Percentiles rank a stretch among this genome's conserved stretches.
Evolutionary conservation across 495 filamentous ascomycete species (phyloP).

Genomic region (Neurospora sp.): DNA sequence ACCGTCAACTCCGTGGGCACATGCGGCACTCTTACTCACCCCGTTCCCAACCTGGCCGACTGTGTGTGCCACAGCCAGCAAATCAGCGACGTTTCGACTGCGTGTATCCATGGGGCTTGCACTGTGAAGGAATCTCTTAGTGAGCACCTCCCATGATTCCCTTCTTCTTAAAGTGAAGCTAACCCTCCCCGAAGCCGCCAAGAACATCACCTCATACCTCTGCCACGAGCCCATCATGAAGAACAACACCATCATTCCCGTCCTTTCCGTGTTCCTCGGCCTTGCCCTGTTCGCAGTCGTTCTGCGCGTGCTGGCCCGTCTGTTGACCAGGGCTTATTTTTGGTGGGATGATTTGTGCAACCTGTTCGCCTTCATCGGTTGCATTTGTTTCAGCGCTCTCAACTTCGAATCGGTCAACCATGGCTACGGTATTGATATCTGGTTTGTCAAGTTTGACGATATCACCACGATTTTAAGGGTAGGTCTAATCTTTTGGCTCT

Average conservation of each 20-base stretch:
- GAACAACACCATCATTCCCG: slow-evolving; percentile 7
- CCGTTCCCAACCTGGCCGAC: neutral
- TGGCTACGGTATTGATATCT: slow-evolving; percentile 38
- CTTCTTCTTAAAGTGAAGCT: neutral
- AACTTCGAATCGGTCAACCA: slow-evolving; percentile 24
- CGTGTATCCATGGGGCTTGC: slow-evolving; percentile 10
- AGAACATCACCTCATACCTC: slow-evolving; percentile 10
- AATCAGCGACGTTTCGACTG: neutral
- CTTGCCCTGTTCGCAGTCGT: slow-evolving; percentile 14
- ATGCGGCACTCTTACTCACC: slow-evolving; percentile 1
- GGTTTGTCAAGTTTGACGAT: slow-evolving; percentile 36
- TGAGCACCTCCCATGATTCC: slow-evolving; percentile 1
- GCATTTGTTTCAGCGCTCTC: slow-evolving; percentile 9
- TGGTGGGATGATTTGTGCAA: slow-evolving; percentile 26
- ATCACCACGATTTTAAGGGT: slow-evolving; percentile 24
- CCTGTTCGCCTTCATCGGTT: slow-evolving; percentile 16
- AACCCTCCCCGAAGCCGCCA: slow-evolving; percentile 8
- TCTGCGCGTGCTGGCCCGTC: slow-evolving; percentile 17
- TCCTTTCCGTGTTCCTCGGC: slow-evolving; percentile 13
- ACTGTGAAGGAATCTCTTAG: slow-evolving; percentile 11
- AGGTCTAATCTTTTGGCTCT: neutral
- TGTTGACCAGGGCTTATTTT: slow-evolving; percentile 21
- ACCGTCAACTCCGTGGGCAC: slow-evolving; percentile 3
- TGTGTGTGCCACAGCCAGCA: slow-evolving; percentile 14
- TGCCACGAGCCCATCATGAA: slow-evolving; percentile 2